Evolutionary conservation across 768 basidiomycete genomes (phyloP).

Genomic region (Galerina marginata): DNA sequence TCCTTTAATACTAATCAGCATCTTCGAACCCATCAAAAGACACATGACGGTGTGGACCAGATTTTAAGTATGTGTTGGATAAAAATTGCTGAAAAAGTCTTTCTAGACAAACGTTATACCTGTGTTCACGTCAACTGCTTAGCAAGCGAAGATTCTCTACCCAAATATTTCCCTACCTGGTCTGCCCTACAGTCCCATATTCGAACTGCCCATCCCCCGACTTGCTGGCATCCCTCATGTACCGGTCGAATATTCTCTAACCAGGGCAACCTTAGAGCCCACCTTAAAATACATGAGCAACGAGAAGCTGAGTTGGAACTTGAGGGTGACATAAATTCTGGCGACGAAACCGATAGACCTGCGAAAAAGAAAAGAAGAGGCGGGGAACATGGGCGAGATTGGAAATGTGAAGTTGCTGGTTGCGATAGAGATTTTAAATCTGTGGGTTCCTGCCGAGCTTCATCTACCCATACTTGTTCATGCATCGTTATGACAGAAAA

Average conservation of each 20-base stretch:
- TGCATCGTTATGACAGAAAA: slow-evolving; percentile 59
- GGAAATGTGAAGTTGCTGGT: slow-evolving; percentile 66
- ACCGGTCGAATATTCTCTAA: slow-evolving; percentile 74
- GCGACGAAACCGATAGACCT: slow-evolving; percentile 31
- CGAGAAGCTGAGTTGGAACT: slow-evolving; percentile 60
- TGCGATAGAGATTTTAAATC: slow-evolving; percentile 91
- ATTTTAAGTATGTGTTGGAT: background rate
- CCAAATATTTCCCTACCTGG: slow-evolving; percentile 82
- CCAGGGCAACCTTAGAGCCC: slow-evolving; percentile 75
- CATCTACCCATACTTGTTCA: slow-evolving; percentile 4
- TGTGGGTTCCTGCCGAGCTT: slow-evolving; percentile 43
- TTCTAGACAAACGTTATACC: slow-evolving; percentile 80
- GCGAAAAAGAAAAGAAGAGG: slow-evolving; percentile 66
- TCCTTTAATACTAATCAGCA: slow-evolving; percentile 86
- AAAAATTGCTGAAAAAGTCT: background rate
- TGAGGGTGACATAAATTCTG: slow-evolving; percentile 35
- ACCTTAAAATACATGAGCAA: slow-evolving; percentile 82
- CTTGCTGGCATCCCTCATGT: slow-evolving; percentile 74
- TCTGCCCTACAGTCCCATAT: slow-evolving; percentile 84
- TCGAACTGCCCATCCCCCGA: slow-evolving; percentile 80
- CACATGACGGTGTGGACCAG: slow-evolving; percentile 72
- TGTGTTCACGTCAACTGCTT: slow-evolving; percentile 73
- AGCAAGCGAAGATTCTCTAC: slow-evolving; percentile 33
- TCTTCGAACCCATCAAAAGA: slow-evolving; percentile 77
- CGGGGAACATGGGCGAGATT: slow-evolving; percentile 81